Evolutionary conservation across 2,329 filamentous ascomycete genomes (phyloP), one percentile per base, ranked within the genome.

Genomic region (Penicillium frequentans): DNA sequence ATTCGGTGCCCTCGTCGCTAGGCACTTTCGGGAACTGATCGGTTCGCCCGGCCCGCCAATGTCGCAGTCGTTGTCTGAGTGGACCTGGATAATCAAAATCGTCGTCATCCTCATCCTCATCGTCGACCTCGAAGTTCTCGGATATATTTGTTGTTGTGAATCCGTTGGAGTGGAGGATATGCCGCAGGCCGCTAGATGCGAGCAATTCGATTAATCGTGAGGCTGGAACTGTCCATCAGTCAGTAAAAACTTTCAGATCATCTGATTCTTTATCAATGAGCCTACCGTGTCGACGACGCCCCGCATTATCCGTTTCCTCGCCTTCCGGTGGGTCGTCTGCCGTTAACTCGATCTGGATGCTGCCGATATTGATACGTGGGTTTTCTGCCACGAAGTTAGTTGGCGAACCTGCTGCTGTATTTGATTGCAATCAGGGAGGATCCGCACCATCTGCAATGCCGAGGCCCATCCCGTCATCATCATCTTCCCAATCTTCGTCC

Each of bases 11-110:
- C 60, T 86, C 82, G 11, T 90, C 86, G 67, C 88, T 96, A 0
- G 93, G 93, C 0, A 96, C 86, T 65, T 90, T 90, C n/a, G 93
- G 91, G 58, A 93, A 93, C 45, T 84, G 77, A 60, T 86, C 73
- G 21, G 69, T 72, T 13, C 70, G 64, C 5, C 68, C 60, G 7
- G 77, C 71, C 19, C 76, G 76, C 59, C 73, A 73, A 52, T 82
- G 79, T 47, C 82, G 75, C 33, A 79, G 72, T 42, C 81, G 75
- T 64, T 79, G 77, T 49, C 79, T 74, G 49, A 76, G 69, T 51
- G 60, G 57, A 0, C 55, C 68, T 56, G 64, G 56, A 33, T 66
- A 67, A 26, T 62, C 63, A 45, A 71, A 67, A 13, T 70, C 68
- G 16, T 70, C 70, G 16, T 73, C 73, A 3, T 73, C 69, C 1